Conservation (phyloP, 371 early-diverging fungal species). For the Circinella umbellata region DNA sequence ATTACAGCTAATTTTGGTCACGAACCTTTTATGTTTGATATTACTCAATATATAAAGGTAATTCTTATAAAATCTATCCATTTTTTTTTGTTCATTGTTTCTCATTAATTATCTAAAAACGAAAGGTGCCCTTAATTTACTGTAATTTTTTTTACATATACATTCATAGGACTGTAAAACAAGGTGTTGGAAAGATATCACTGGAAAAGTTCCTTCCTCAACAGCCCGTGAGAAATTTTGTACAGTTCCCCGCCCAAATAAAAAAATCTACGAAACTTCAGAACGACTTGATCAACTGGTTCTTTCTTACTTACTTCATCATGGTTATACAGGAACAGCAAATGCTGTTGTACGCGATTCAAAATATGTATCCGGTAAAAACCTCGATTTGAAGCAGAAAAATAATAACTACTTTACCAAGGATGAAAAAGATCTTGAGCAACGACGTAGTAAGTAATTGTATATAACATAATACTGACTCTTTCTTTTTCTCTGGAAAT, state of each 20-base stretch:
- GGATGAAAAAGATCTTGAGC: constrained; percentile 33
- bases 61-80: not conserved
- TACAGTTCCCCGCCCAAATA: constrained; percentile 4
- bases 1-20: constrained; percentile 92
- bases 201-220: not conserved
- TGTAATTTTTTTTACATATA: not conserved
- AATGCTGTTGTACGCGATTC: constrained; percentile 56
- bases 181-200: constrained; percentile 14
- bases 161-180: constrained; percentile 16
- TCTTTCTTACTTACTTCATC: constrained; percentile 76
- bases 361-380: constrained; percentile 24
- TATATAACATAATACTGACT: not conserved
- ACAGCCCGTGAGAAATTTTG: not conserved
- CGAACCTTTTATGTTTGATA: constrained; percentile 85
- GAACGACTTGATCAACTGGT: constrained; percentile 60
- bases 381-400: constrained; percentile 16
- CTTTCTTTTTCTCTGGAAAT: too few relatives aligned
- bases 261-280: not conserved
- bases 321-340: constrained; percentile 78
- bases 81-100: not conserved
- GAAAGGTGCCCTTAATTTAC: too few relatives aligned
- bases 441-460: constrained; percentile 31
- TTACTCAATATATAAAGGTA: constrained; percentile 77
- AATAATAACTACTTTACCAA: constrained; percentile 6
- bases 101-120: not conserved